Evolutionary conservation across 1,284 basidiomycete species (phyloP), one percentile per base, ranked within the genome.

Genomic region (Grifola frondosa): DNA sequence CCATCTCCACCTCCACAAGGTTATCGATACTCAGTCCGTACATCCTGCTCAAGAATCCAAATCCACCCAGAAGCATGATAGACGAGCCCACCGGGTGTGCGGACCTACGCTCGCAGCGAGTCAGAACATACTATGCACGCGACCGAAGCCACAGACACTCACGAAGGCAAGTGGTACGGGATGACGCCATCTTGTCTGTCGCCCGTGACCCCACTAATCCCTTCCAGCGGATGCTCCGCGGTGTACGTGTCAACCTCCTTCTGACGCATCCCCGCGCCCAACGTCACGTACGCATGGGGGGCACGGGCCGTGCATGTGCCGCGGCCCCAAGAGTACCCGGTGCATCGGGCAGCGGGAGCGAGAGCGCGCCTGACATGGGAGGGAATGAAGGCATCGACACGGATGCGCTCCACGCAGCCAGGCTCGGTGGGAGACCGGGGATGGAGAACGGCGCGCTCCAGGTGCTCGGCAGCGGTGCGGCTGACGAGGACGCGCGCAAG

Each of bases 21-120:
- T 87, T 88, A 61, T 94, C 91, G 59, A 91, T 79, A 43, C 88
- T 91, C 41, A 96, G 70, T 4, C 93, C 93, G 49, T 87, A 80
- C 52, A 91, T 69, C 37, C 93, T 76, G 33, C 87, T 84, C 30
- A 94, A 67, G 66, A 95, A 96, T 1, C 93, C 92, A 58, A 95
- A 96, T 0, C 93, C 93, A 11, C 88, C 91, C 3, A 90, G 78
- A 46, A 94, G 67, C 84, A 93, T 89, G 40, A 90, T 82, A 9
- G 85, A 84, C 30, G 90, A 86, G 13, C 88, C 88, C 3, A 79
- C 81, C 1, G 86, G 85, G 53, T 88, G 85, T 19, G 85, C 86
- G 21, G 84, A 74, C 48, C 85, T 88, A 42, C 26, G 32, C 31
- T 7, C 8, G 2, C 3, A 31, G 28, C 16, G 29, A 16, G 19